Percentiles rank a stretch among this genome's conserved stretches.
These are phyloP conservation scores for Cryphonectria parasitica DNA, from an alignment of 2,329 filamentous ascomycete genomes.

Conservation along the genomic window DNA sequence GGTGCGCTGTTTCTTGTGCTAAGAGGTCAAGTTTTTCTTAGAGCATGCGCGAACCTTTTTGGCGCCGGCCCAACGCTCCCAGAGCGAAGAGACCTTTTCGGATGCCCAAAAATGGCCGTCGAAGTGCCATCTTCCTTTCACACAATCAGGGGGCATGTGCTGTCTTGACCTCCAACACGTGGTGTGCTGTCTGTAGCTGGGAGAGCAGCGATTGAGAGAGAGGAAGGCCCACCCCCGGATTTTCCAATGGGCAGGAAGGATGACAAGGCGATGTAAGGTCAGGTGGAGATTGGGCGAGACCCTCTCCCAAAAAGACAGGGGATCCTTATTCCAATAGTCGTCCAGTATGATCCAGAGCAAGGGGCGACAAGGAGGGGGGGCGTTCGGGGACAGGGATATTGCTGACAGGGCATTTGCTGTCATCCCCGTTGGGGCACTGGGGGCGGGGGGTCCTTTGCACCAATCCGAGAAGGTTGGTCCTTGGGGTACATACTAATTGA, in stretches of 20 bases:
- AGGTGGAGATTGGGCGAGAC: not conserved
- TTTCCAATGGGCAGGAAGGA: not conserved
- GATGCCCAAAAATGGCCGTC: not conserved
- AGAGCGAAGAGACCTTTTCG: not conserved
- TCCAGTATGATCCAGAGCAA: not conserved
- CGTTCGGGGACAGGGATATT: not conserved
- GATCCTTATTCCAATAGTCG: not conserved
- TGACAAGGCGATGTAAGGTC: not conserved
- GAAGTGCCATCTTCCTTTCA: not conserved
- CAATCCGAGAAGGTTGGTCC: conserved; percentile 2
- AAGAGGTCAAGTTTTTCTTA: conserved; percentile 10
- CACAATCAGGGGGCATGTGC: not conserved
- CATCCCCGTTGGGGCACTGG: not conserved
- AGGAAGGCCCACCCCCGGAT: conserved; percentile 5
- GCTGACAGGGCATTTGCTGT: not conserved
- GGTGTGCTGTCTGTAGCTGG: too few relatives aligned
- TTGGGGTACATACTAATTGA: not conserved
- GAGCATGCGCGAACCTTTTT: not conserved
- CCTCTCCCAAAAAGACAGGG: not conserved
- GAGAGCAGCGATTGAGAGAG: not conserved
- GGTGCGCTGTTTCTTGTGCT: not conserved
- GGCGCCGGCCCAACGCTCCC: not conserved
- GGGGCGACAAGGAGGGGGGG: not conserved
- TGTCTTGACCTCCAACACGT: too few relatives aligned
- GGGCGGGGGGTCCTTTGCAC: not conserved